Evolutionary conservation across 2,329 filamentous ascomycete species (phyloP).

Genomic region (Trichoderma semiorbis): DNA sequence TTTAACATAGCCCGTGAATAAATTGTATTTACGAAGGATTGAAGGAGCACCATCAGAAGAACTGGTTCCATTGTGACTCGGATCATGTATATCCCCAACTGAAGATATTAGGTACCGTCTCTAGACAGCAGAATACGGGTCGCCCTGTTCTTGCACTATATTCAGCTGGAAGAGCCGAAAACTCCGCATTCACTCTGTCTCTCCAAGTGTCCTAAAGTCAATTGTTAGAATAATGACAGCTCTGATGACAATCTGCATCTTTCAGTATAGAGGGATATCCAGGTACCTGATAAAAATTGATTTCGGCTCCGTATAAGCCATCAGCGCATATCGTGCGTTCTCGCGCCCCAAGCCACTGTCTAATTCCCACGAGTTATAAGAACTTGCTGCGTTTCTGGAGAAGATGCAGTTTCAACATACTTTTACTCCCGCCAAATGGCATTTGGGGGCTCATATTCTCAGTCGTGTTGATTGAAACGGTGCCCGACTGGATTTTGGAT

Average conservation of each 20-base stretch:
- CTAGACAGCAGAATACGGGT: background rate
- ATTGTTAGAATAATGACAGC: background rate
- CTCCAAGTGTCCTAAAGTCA: background rate
- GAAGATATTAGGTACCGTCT: rapidly evolving
- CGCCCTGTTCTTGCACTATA: background rate
- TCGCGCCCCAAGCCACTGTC: background rate
- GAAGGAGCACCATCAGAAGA: too few relatives aligned
- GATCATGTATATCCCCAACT: background rate
- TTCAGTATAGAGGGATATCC: background rate
- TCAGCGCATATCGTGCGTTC: background rate
- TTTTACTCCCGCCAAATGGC: background rate
- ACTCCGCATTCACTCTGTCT: background rate
- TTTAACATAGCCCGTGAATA: background rate
- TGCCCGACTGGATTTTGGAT: background rate
- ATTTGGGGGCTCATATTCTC: background rate
- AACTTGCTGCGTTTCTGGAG: background rate
- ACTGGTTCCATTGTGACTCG: too few relatives aligned
- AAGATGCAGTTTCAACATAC: background rate
- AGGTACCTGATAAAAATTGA: background rate
- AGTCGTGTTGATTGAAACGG: background rate
- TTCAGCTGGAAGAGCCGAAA: background rate
- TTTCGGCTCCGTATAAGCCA: background rate
- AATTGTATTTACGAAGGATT: background rate
- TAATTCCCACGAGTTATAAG: background rate
- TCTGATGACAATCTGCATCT: background rate